Conservation (phyloP, 768 basidiomycete genomes). For the Lanmaoa rubissima region DNA sequence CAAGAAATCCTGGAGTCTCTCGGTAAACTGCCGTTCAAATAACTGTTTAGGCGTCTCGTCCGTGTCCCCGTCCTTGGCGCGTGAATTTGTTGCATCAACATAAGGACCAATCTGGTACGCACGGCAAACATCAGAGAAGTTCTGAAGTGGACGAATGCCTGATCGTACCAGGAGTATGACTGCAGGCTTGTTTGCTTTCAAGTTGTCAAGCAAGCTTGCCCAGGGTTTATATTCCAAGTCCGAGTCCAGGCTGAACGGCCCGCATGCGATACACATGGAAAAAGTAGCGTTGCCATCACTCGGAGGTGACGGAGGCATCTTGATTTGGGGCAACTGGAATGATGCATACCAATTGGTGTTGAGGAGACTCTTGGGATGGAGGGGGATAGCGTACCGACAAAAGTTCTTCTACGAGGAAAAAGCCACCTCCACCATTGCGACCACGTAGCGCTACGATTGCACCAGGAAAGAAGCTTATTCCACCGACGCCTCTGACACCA, state of each 20-base stretch:
- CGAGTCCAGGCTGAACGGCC: slow-evolving; percentile 81
- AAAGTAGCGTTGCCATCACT: slow-evolving; percentile 44
- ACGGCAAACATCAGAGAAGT: not conserved
- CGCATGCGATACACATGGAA: slow-evolving; percentile 71
- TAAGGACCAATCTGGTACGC: slow-evolving; percentile 82
- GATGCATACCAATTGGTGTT: not conserved
- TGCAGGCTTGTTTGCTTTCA: slow-evolving; percentile 65
- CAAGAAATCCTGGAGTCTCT: slow-evolving; percentile 56
- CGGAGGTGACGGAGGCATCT: slow-evolving; percentile 40
- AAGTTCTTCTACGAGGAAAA: slow-evolving; percentile 82
- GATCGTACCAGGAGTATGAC: slow-evolving; percentile 70
- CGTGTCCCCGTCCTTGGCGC: slow-evolving; percentile 71
- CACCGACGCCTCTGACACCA: slow-evolving; percentile 56
- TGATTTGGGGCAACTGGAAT: slow-evolving; percentile 61
- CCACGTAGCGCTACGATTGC: slow-evolving; percentile 84
- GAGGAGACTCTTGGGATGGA: not conserved
- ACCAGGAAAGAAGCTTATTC: slow-evolving; percentile 83
- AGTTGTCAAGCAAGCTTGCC: slow-evolving; percentile 56
- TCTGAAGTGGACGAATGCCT: not conserved
- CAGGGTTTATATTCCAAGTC: slow-evolving; percentile 78
- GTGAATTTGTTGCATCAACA: slow-evolving; percentile 72
- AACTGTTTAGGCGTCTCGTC: slow-evolving; percentile 62
- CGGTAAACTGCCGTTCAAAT: slow-evolving; percentile 64
- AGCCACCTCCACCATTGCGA: slow-evolving; percentile 85
- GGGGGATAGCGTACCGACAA: slow-evolving; percentile 56